A percentile compares a stretch with the other conserved stretches of the same genome.
Evolutionary conservation across 1,284 basidiomycete species (phyloP).

Genomic region (Prillingera fragicola): DNA sequence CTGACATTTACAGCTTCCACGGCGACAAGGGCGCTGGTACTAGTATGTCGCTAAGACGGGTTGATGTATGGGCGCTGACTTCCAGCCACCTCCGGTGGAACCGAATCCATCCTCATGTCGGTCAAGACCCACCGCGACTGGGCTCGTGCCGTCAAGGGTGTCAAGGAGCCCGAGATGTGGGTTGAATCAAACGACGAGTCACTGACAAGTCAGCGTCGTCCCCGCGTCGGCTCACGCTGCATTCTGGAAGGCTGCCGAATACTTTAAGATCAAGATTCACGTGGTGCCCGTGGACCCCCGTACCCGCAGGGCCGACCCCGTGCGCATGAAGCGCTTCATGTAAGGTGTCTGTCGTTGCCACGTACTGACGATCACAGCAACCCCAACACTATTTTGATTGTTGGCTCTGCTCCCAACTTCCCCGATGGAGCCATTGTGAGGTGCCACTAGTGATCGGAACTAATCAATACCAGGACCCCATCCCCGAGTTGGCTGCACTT

Average conservation of each 20-base stretch:
- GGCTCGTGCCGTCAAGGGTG: constrained; percentile 76
- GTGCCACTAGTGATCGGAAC: neutral
- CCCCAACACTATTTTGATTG: constrained; percentile 58
- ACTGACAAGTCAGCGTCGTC: constrained; percentile 58
- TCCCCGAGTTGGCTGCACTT: constrained; percentile 68
- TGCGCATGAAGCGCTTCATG: constrained; percentile 76
- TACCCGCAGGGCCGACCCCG: constrained; percentile 75
- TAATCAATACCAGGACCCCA: constrained; percentile 61
- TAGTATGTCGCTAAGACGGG: constrained; percentile 44
- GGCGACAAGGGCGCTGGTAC: constrained; percentile 78
- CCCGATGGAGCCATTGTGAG: constrained; percentile 70
- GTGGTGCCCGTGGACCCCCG: constrained; percentile 75
- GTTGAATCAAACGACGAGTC: constrained; percentile 32
- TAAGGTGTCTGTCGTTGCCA: constrained; percentile 49
- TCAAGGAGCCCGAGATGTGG: constrained; percentile 87
- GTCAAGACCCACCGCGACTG: constrained; percentile 92
- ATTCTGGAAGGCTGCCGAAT: constrained; percentile 86
- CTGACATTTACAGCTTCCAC: constrained; percentile 57
- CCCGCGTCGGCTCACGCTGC: constrained; percentile 86
- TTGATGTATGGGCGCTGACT: neutral
- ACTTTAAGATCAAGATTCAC: constrained; percentile 89
- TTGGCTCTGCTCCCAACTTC: constrained; percentile 87
- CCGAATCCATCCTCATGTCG: constrained; percentile 81
- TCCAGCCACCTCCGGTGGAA: constrained; percentile 80
- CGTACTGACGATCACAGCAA: constrained; percentile 28